phyloP scores from a whole-genome alignment of 805 yeast genomes.

The Spathaspora boniae region DNA sequence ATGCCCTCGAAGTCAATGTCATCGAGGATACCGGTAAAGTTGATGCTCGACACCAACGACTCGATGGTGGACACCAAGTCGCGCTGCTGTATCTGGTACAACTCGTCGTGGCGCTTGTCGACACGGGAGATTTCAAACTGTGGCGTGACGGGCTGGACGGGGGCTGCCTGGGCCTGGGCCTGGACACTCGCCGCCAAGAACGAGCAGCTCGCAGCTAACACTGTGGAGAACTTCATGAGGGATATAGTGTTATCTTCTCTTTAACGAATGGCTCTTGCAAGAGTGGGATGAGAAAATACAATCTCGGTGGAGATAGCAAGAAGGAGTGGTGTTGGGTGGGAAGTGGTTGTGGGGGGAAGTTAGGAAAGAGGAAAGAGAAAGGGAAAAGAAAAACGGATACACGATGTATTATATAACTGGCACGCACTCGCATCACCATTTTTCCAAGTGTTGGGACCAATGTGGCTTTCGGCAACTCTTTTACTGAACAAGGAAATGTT shows the following conservation, averaged over 20 bases:
- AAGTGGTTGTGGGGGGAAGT: neutral
- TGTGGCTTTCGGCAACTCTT: no score
- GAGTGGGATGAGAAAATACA: neutral
- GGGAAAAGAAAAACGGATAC: neutral
- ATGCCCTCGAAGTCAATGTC: constrained; percentile 19
- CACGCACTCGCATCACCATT: no score
- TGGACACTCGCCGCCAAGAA: constrained; percentile 8
- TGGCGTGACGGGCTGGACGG: neutral
- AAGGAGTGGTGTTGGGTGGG: neutral
- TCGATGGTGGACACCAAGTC: constrained; percentile 18
- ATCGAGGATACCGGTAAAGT: constrained; percentile 9
- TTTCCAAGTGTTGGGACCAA: no score
- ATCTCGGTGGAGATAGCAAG: neutral
- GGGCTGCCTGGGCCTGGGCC: constrained; percentile 3
- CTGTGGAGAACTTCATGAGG: constrained; percentile 15
- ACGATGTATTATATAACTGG: no score
- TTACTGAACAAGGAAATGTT: no score
- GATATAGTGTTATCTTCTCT: neutral
- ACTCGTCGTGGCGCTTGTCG: constrained; percentile 6
- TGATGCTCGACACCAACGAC: constrained; percentile 10
- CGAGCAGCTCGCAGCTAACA: constrained; percentile 13
- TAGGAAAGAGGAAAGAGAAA: neutral
- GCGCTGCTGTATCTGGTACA: constrained; percentile 11
- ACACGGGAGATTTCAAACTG: constrained; percentile 6
- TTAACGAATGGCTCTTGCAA: no score